Conservation (phyloP, 805 yeast species). For the Saturnispora quitensis region DNA sequence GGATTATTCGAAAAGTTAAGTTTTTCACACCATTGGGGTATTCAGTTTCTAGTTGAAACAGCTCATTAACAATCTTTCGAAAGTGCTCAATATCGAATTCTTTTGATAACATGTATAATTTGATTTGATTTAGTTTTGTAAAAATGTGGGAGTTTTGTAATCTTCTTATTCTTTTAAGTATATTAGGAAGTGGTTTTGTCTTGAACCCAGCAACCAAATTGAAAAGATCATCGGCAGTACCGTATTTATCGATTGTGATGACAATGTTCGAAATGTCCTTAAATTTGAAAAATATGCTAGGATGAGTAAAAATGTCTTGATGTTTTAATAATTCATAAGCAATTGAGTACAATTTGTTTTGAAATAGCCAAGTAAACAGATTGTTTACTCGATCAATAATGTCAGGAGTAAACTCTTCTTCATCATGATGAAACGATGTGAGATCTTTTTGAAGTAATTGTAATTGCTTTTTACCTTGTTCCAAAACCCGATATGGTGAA, state of each 20-base stretch:
- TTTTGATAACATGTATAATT: background rate
- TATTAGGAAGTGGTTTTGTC: conserved; percentile 8
- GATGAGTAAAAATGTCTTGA: background rate
- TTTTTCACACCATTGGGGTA: conserved; percentile 8
- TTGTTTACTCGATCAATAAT: conserved; percentile 10
- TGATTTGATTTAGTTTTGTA: conserved; percentile 4
- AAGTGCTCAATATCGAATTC: background rate
- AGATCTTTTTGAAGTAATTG: conserved; percentile 3
- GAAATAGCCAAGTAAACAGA: conserved; percentile 18
- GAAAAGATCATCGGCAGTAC: conserved; percentile 14
- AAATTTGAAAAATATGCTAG: conserved; percentile 13
- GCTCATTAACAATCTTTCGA: background rate
- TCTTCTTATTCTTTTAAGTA: conserved; percentile 7
- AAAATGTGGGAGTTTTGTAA: conserved; percentile 2
- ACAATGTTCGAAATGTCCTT: conserved; percentile 11
- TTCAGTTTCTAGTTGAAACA: background rate
- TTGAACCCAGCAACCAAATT: conserved; percentile 13
- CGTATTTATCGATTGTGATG: conserved; percentile 19
- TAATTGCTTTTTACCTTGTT: conserved; percentile 9
- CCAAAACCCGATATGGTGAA: conserved; percentile 3
- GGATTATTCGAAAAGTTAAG: conserved; percentile 2
- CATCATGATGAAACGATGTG: background rate
- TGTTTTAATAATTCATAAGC: conserved; percentile 10
- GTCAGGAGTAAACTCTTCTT: conserved; percentile 9
- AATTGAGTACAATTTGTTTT: conserved; percentile 12